Conservation (phyloP, 345 rosid species). For the Hypericum perforatum region DNA sequence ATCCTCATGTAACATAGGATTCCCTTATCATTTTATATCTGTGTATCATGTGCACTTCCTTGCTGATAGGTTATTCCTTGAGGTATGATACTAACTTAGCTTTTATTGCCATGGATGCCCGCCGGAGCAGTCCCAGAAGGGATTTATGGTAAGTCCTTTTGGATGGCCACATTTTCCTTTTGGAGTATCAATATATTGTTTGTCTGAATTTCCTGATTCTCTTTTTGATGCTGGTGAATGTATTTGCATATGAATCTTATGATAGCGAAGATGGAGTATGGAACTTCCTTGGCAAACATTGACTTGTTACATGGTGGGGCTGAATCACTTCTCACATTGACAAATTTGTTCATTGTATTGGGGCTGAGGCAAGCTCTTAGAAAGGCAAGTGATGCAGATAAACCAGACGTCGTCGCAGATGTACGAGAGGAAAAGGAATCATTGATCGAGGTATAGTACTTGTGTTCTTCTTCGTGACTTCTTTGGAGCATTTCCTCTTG, state of each 20-base stretch:
- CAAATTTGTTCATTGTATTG: slow-evolving; percentile 77
- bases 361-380: slow-evolving; percentile 76
- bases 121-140: slow-evolving; percentile 74
- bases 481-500: no score
- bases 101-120: slow-evolving; percentile 11
- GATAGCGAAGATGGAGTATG: slow-evolving; percentile 75
- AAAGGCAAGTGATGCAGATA: slow-evolving; percentile 24
- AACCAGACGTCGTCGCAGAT: slow-evolving; percentile 14
- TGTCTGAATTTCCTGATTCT: not conserved
- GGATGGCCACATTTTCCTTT: slow-evolving; percentile 5
- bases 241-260: slow-evolving; percentile 8
- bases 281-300: slow-evolving; percentile 82
- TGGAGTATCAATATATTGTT: not conserved
- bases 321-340: slow-evolving; percentile 75
- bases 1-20: no score
- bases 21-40: no score
- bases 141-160: slow-evolving; percentile 51
- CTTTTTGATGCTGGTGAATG: not conserved
- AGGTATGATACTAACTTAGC: slow-evolving; percentile 12
- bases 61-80: no score
- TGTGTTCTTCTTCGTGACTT: not conserved
- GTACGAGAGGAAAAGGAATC: slow-evolving; percentile 25
- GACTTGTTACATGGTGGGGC: slow-evolving; percentile 96
- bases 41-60: no score
- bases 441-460: slow-evolving; percentile 18